Evolutionary conservation across 2,329 filamentous ascomycete species (phyloP).

Genomic region (Simplicillium aogashimaense): DNA sequence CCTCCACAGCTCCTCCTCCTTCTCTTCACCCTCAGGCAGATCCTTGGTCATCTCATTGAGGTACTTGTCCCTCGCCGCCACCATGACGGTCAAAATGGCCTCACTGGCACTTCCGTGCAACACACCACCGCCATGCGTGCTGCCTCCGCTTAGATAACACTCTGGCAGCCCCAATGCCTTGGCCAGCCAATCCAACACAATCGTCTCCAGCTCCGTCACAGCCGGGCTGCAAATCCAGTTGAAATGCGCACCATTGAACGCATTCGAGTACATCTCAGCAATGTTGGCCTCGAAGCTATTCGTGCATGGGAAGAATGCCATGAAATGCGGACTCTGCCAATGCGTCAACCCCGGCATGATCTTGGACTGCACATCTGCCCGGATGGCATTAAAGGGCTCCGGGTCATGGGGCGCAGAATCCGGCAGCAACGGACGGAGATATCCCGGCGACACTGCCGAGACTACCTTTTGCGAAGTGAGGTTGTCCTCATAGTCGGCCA

Average conservation of each 20-base stretch:
- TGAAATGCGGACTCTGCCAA: constrained; percentile 91
- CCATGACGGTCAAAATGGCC: constrained; percentile 76
- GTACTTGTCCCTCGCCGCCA: constrained; percentile 76
- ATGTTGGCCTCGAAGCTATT: constrained; percentile 78
- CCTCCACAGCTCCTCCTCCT: constrained; percentile 59
- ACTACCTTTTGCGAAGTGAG: constrained; percentile 63
- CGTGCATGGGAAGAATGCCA: constrained; percentile 87
- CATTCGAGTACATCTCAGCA: constrained; percentile 83
- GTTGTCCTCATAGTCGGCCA: constrained; percentile 74
- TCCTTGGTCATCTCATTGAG: constrained; percentile 49
- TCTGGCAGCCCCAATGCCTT: constrained; percentile 63
- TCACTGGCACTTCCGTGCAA: constrained; percentile 89
- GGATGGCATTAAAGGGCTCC: constrained; percentile 70
- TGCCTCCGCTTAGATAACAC: constrained; percentile 62
- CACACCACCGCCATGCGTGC: constrained; percentile 73
- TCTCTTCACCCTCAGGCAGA: constrained; percentile 44
- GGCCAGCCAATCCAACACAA: constrained; percentile 87
- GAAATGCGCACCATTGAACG: constrained; percentile 85
- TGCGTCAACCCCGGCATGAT: constrained; percentile 91
- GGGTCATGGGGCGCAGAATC: constrained; percentile 50
- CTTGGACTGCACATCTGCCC: constrained; percentile 71
- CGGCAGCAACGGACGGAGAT: constrained; percentile 73
- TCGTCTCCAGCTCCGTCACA: constrained; percentile 85
- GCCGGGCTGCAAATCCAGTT: constrained; percentile 95
- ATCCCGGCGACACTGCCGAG: constrained; percentile 73